Evolutionary conservation across 2,329 filamentous ascomycete species (phyloP).

Genomic region (Ilyonectria destructans): DNA sequence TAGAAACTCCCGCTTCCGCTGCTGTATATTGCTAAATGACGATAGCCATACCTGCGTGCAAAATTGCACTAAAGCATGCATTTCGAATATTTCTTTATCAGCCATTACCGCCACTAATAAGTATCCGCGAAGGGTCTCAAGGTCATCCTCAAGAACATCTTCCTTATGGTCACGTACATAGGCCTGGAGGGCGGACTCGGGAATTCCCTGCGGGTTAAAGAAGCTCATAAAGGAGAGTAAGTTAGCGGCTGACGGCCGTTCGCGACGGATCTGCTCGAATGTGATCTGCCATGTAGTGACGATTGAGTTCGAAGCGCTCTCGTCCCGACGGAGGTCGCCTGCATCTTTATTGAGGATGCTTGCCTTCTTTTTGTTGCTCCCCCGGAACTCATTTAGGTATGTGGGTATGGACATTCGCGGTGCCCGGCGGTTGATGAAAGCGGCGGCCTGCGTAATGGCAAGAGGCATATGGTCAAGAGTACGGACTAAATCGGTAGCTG

Average conservation of each 20-base stretch:
- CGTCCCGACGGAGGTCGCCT: neutral
- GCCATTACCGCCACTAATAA: neutral
- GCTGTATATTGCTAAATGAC: no score
- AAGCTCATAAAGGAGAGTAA: neutral
- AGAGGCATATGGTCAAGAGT: constrained; percentile 14
- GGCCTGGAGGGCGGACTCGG: neutral
- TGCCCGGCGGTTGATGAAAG: neutral
- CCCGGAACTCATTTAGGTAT: neutral
- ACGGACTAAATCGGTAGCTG: neutral
- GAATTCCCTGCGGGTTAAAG: neutral
- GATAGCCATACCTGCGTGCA: no score
- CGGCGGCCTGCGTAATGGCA: constrained; percentile 14
- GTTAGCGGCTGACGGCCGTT: neutral
- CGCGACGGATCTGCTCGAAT: neutral
- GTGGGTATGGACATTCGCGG: no score
- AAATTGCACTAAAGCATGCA: no score
- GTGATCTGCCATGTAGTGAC: neutral
- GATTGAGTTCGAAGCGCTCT: neutral
- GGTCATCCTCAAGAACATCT: neutral
- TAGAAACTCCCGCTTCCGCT: no score
- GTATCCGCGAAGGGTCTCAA: neutral
- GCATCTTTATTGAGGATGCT: neutral
- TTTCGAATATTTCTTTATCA: no score
- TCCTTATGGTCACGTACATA: no score
- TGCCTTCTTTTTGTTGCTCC: neutral